phyloP scores from a whole-genome alignment of 139 green algal genomes.

The Chlorella sp. region DNA sequence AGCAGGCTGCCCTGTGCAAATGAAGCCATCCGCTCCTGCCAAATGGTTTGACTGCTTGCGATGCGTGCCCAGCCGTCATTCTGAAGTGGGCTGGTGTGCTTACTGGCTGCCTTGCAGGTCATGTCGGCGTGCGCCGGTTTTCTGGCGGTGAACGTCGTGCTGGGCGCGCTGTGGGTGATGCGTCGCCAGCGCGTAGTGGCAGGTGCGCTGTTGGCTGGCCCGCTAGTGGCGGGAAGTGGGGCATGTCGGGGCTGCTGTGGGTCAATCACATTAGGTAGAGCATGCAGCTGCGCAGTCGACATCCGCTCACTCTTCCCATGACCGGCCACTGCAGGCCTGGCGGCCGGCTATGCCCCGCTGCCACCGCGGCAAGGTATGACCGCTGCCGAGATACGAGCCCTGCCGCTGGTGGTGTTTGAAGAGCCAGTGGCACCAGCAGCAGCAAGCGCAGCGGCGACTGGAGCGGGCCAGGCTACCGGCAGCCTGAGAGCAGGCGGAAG shows the following conservation, averaged over 20 bases:
- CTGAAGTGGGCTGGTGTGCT: no score
- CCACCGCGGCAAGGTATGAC: conserved; percentile 50
- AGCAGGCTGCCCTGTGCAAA: no score
- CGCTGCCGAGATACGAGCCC: conserved; percentile 43
- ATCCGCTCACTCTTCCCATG: neutral
- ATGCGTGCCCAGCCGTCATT: no score
- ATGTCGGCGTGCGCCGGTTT: conserved; percentile 73
- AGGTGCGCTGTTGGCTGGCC: neutral
- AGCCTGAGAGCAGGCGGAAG: neutral
- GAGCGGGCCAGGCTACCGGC: neutral
- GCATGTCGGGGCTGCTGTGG: no score
- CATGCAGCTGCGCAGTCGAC: neutral
- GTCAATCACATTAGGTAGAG: neutral
- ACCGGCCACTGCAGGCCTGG: neutral
- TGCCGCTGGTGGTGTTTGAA: conserved; percentile 63
- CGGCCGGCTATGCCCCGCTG: neutral
- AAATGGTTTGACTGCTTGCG: no score
- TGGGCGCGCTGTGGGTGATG: conserved; percentile 74
- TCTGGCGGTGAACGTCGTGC: conserved; percentile 71
- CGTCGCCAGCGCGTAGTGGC: conserved; percentile 54
- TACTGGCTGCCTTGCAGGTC: neutral
- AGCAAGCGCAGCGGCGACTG: neutral
- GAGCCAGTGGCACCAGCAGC: neutral
- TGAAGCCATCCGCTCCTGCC: no score
- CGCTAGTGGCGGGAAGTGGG: no score